Conservation (phyloP, 2,329 filamentous ascomycete genomes). For the Neonectria punicea region DNA sequence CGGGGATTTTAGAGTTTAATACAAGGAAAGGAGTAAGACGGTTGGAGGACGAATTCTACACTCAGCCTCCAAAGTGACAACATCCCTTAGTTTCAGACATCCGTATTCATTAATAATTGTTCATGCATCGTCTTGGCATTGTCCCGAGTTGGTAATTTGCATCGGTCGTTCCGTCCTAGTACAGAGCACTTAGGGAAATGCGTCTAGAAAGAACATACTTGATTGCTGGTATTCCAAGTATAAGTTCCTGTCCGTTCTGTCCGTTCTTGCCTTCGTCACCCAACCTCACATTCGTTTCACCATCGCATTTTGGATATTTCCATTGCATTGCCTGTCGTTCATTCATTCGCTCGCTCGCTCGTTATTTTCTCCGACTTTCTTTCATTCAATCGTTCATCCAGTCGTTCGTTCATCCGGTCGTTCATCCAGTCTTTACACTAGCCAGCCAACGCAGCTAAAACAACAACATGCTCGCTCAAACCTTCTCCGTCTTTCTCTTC, state of each 20-base stretch:
- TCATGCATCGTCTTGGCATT: background rate
- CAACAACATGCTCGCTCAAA: slow-evolving; percentile 31
- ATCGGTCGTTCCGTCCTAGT: background rate
- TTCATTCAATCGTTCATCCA: slow-evolving; percentile 12
- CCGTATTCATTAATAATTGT: background rate
- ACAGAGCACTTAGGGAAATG: background rate
- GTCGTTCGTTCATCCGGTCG: slow-evolving; percentile 9
- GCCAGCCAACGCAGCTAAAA: background rate
- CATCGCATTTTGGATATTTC: slow-evolving; percentile 2
- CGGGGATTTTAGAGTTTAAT: background rate
- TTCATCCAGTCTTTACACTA: background rate
- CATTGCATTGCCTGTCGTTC: slow-evolving; percentile 18
- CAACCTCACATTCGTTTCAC: background rate
- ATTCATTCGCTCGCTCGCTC: no score
- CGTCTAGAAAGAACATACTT: background rate
- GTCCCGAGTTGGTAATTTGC: no score
- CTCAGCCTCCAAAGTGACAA: background rate
- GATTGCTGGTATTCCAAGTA: background rate
- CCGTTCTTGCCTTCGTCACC: background rate
- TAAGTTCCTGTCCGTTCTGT: slow-evolving; percentile 4
- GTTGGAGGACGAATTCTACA: background rate
- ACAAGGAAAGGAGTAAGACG: background rate
- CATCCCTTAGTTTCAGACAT: background rate
- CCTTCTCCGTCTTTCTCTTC: slow-evolving; percentile 26
- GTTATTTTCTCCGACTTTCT: background rate